A percentile compares a stretch with the other conserved stretches of the same genome.
Conservation (phyloP, 2,329 filamentous ascomycete species). For the Zymoseptoria brevis region DNA sequence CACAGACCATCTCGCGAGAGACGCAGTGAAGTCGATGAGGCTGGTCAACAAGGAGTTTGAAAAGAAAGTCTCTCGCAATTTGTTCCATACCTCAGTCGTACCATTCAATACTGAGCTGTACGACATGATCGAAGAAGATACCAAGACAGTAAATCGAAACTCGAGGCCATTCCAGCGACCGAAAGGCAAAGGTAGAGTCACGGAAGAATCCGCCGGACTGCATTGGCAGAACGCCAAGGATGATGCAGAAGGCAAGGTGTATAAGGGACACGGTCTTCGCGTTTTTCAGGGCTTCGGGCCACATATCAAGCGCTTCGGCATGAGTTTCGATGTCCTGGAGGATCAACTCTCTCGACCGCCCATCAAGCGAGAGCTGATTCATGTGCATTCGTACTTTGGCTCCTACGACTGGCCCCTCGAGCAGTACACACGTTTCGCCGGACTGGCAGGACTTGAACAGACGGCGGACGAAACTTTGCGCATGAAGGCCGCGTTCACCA, state of each 20-base stretch:
- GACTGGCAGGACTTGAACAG: conserved; percentile 53
- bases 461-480: conserved; percentile 55
- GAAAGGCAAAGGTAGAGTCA: conserved; percentile 12
- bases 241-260: conserved; percentile 35
- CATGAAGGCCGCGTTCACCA: conserved; percentile 54
- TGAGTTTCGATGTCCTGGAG: conserved; percentile 62
- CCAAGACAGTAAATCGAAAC: conserved; percentile 13
- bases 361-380: conserved; percentile 48
- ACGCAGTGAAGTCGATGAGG: conserved; percentile 53
- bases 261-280: conserved; percentile 52
- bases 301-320: conserved; percentile 55
- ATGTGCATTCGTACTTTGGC: conserved; percentile 54
- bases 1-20: conserved; percentile 46
- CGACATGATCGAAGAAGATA: conserved; percentile 40
- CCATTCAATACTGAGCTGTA: conserved; percentile 59
- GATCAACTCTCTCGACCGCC: conserved; percentile 43
- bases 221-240: conserved; percentile 36
- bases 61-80: conserved; percentile 46
- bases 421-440: conserved; percentile 51
- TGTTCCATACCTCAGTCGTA: conserved; percentile 57
- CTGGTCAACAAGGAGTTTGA: conserved; percentile 58
- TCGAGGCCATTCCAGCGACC: not conserved
- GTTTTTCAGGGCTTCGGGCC: conserved; percentile 55
- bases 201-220: conserved; percentile 21
- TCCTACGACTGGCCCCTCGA: conserved; percentile 56